A percentile compares a stretch with the other conserved stretches of the same genome.
These are phyloP conservation scores for Dictyostelium firmibasis DNA, from an alignment of 78 protist species.

Conservation along the genomic window DNA sequence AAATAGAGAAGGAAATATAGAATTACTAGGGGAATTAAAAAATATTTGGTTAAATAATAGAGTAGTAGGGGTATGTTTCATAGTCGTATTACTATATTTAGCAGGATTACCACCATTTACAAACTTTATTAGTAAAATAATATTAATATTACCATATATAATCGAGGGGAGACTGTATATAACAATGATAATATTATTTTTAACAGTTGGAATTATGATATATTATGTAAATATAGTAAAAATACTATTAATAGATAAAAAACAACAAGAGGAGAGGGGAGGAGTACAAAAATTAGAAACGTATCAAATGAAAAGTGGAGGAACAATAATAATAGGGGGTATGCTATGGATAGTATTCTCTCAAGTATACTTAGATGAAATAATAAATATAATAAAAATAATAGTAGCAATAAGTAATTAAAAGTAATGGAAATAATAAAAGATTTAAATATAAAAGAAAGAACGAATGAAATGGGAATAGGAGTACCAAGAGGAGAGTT, in stretches of 20 bases:
- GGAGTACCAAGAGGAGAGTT: background rate
- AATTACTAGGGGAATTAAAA: background rate
- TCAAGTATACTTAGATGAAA: background rate
- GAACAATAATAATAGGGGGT: background rate
- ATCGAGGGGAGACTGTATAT: background rate
- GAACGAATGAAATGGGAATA: background rate
- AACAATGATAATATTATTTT: background rate
- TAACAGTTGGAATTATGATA: background rate
- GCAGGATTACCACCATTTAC: constrained; percentile 10
- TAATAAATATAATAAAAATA: background rate
- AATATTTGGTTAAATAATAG: background rate
- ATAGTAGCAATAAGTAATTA: background rate
- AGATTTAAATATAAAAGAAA: background rate
- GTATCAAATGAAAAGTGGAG: background rate
- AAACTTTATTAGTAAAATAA: background rate
- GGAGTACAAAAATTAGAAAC: background rate
- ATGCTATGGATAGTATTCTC: background rate
- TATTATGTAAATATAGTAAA: background rate
- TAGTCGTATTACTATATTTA: background rate
- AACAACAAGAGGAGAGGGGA: background rate
- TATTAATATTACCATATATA: background rate
- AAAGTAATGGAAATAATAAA: background rate
- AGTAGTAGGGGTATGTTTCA: background rate
- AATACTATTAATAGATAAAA: background rate
- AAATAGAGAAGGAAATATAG: background rate